phyloP scores from a whole-genome alignment of 2,329 filamentous ascomycete species.

The Venturiaceae sp. region DNA sequence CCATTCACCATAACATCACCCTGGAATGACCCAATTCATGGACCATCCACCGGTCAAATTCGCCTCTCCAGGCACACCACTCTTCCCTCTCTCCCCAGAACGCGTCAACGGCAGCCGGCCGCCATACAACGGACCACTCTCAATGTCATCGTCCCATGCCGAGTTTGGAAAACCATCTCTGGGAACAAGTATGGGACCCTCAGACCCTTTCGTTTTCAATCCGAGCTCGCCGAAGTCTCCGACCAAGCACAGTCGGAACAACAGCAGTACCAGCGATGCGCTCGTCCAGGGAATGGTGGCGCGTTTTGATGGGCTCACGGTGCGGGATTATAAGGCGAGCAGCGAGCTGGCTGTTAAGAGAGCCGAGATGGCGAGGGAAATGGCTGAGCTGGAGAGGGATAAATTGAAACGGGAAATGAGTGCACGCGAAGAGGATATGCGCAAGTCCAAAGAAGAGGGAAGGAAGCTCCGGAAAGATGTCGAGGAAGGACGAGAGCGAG shows the following conservation, averaged over 20 bases:
- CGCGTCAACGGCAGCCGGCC: constrained; percentile 43
- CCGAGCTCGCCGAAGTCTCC: constrained; percentile 40
- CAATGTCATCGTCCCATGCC: constrained; percentile 20
- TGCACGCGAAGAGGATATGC: constrained; percentile 61
- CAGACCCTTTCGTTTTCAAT: constrained; percentile 5
- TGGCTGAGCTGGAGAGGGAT: constrained; percentile 25
- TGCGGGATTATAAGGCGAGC: constrained; percentile 34
- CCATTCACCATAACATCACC: no score
- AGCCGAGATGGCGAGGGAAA: constrained; percentile 29
- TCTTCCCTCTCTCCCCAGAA: constrained; percentile 54
- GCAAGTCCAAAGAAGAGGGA: constrained; percentile 52
- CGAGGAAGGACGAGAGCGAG: constrained; percentile 56
- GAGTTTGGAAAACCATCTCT: constrained; percentile 15
- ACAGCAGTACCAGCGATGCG: constrained; percentile 19
- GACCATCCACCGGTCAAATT: constrained; percentile 16
- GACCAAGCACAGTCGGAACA: constrained; percentile 19
- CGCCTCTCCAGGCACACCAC: constrained; percentile 45
- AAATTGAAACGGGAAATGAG: constrained; percentile 49
- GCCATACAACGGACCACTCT: constrained; percentile 17
- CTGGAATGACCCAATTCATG: not conserved
- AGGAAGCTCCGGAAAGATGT: constrained; percentile 45
- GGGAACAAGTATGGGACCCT: not conserved
- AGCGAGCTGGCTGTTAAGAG: constrained; percentile 33
- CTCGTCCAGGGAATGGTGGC: constrained; percentile 44
- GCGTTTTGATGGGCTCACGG: constrained; percentile 61